phyloP scores from a whole-genome alignment of 2,329 filamentous ascomycete species.

The Ophiostoma sp. region DNA sequence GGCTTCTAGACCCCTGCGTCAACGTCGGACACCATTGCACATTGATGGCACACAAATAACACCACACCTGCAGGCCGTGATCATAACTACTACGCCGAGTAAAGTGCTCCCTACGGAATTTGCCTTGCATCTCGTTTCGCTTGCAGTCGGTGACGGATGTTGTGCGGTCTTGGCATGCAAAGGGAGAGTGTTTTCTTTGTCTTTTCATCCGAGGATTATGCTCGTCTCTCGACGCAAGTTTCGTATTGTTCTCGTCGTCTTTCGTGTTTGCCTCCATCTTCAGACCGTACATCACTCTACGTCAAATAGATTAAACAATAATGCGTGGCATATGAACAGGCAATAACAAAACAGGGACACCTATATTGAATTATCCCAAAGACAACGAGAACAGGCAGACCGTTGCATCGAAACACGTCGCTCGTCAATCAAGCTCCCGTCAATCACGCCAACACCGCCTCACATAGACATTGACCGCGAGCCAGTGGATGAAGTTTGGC shows the following conservation, averaged over 20 bases:
- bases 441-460: constrained; percentile 21
- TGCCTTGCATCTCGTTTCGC: constrained; percentile 1
- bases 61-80: constrained; percentile 8
- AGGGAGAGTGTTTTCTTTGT: neutral
- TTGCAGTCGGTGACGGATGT: neutral
- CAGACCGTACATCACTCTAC: constrained; percentile 1
- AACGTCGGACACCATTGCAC: neutral
- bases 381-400: neutral
- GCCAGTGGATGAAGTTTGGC: neutral
- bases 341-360: neutral
- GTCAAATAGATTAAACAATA: constrained; percentile 12
- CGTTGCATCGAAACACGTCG: constrained; percentile 1
- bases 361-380: neutral
- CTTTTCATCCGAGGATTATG: neutral
- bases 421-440: constrained; percentile 10
- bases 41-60: neutral
- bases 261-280: neutral
- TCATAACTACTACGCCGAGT: neutral
- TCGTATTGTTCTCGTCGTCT: neutral
- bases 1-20: neutral
- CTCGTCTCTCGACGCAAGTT: neutral
- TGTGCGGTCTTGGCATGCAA: constrained; percentile 13
- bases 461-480: neutral
- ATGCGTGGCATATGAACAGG: constrained; percentile 10
- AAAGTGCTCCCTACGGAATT: constrained; percentile 20